These are phyloP conservation scores for Rhizophagus sp. DNA, from an alignment of 192 early-diverging fungal genomes.

Conservation along the genomic window DNA sequence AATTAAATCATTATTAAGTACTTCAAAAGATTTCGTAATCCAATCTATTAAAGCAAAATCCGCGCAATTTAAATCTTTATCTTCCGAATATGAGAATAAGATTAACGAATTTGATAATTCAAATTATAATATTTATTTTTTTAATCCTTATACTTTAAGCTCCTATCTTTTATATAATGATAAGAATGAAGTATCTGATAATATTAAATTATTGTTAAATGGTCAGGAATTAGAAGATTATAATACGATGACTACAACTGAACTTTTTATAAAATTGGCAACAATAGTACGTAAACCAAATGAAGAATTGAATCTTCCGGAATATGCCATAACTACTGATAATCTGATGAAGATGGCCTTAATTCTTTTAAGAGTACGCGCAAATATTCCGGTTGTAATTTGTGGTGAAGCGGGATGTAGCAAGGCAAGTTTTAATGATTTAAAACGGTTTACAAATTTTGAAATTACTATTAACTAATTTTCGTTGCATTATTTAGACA, in stretches of 20 bases:
- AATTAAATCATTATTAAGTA: neutral
- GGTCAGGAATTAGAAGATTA: constrained; percentile 4
- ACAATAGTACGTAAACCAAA: constrained; percentile 15
- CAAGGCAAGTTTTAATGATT: neutral
- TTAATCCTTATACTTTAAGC: neutral
- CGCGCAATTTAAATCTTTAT: no score
- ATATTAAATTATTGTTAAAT: neutral
- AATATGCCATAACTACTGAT: neutral
- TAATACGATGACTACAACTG: neutral
- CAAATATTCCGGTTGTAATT: neutral
- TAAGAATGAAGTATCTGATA: neutral
- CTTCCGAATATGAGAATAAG: no score
- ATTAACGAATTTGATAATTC: no score
- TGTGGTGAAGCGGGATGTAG: no score
- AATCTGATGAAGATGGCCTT: constrained; percentile 21
- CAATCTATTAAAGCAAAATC: no score
- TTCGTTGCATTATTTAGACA: neutral
- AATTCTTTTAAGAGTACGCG: no score
- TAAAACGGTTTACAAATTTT: no score
- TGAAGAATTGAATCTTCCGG: neutral
- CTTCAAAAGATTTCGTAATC: neutral
- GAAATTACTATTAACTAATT: neutral
- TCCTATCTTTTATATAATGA: constrained; percentile 1
- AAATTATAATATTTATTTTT: no score
- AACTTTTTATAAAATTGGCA: neutral